phyloP scores from a whole-genome alignment of 345 rosid species.

The Streptanthus diversifolius region DNA sequence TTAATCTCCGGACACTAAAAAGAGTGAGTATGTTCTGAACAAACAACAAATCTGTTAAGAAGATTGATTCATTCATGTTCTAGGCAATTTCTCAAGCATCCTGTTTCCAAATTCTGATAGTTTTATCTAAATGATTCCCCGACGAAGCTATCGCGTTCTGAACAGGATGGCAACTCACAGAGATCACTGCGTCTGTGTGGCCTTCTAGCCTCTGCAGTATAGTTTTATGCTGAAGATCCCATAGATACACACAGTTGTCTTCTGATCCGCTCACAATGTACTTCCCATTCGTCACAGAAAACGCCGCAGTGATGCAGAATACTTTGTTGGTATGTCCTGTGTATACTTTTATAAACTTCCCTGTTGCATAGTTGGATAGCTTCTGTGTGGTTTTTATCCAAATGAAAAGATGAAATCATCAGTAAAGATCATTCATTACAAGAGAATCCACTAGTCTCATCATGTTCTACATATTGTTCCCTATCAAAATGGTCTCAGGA shows the following conservation, averaged over 20 bases:
- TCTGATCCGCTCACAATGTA: constrained; percentile 97
- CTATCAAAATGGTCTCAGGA: not conserved
- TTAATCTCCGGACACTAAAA: too few species aligned
- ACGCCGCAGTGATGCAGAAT: constrained; percentile 85
- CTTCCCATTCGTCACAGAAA: constrained; percentile 90
- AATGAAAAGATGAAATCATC: not conserved
- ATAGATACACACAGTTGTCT: constrained; percentile 76
- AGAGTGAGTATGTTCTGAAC: not conserved
- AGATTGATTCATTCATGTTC: not conserved
- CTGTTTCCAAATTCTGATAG: constrained; percentile 81
- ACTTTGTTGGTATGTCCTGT: constrained; percentile 74
- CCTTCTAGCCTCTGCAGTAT: constrained; percentile 85
- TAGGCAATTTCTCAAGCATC: constrained; percentile 32
- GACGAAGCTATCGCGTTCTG: constrained; percentile 87
- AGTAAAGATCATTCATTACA: not conserved
- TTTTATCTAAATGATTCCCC: constrained; percentile 67
- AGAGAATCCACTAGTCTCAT: not conserved
- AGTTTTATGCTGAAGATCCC: constrained; percentile 91
- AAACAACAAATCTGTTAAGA: not conserved
- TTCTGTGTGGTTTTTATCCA: constrained; percentile 43
- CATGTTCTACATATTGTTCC: not conserved
- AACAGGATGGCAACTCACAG: constrained; percentile 76
- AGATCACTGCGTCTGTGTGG: constrained; percentile 76
- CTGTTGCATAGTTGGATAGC: constrained; percentile 79
- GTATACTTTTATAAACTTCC: constrained; percentile 82